Evolutionary conservation across 163 green algal species (phyloP).

Genomic region (Scenedesmus sp.): DNA sequence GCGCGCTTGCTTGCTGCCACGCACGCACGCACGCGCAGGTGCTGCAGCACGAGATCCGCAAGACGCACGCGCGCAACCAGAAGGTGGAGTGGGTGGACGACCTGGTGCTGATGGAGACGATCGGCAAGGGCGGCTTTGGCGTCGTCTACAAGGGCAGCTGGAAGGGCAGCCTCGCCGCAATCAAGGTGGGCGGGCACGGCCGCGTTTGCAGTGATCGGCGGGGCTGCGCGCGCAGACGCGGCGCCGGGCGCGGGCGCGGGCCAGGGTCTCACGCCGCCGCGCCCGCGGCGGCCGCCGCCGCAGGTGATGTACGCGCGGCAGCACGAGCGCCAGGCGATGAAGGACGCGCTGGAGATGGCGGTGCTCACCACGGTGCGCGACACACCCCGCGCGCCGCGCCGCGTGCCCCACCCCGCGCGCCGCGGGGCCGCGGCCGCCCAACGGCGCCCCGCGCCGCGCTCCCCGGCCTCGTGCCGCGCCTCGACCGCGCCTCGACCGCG

Average conservation of each 20-base stretch:
- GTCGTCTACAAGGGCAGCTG: conserved; percentile 71
- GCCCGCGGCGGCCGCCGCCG: too few relatives aligned
- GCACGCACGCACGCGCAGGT: conserved; percentile 48
- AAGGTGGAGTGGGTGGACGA: conserved; percentile 70
- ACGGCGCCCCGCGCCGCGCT: too few relatives aligned
- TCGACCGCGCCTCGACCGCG: too few relatives aligned
- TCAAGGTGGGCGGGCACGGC: conserved; percentile 50
- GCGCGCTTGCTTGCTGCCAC: too few relatives aligned
- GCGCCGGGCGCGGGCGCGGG: too few relatives aligned
- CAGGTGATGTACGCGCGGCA: conserved; percentile 72
- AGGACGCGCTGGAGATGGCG: conserved; percentile 73
- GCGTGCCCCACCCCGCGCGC: too few relatives aligned
- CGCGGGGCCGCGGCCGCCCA: too few relatives aligned
- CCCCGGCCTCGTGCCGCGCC: too few relatives aligned
- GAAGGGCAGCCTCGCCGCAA: conserved; percentile 65
- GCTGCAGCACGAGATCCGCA: conserved; percentile 72
- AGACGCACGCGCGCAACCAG: conserved; percentile 62
- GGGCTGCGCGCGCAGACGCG: too few relatives aligned
- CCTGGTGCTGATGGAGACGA: conserved; percentile 62
- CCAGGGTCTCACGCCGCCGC: too few relatives aligned
- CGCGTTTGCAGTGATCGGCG: too few relatives aligned
- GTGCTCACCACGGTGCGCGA: conserved; percentile 71
- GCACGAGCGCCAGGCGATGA: conserved; percentile 72
- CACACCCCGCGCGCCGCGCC: too few relatives aligned
- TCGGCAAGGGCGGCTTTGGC: conserved; percentile 71